A percentile compares a stretch with the other conserved stretches of the same genome.
These are phyloP conservation scores for Hysterium pulicare DNA, from an alignment of 2,329 filamentous ascomycete genomes.

Conservation along the genomic window DNA sequence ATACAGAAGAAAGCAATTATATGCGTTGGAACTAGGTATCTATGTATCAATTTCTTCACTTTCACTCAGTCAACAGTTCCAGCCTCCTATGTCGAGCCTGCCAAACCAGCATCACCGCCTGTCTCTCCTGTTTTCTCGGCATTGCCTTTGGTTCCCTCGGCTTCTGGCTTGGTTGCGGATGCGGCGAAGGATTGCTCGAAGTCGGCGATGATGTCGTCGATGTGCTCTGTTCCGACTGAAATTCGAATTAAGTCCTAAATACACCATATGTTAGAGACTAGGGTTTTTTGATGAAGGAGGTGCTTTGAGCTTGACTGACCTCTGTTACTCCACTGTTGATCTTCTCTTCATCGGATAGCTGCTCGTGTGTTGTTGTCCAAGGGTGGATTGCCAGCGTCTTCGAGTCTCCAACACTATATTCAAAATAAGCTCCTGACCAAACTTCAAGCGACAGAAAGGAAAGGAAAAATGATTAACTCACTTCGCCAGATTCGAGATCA, in stretches of 20 bases:
- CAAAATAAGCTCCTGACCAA: constrained; percentile 5
- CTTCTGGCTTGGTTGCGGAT: constrained; percentile 43
- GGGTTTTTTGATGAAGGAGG: neutral
- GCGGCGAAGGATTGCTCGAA: constrained; percentile 86
- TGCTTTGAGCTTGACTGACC: constrained; percentile 43
- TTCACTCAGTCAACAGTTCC: neutral
- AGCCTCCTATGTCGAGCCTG: constrained; percentile 23
- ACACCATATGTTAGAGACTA: neutral
- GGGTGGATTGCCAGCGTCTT: constrained; percentile 95
- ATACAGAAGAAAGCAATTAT: too few species aligned
- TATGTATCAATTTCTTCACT: too few species aligned
- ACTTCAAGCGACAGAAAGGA: neutral
- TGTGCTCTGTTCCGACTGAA: constrained; percentile 92
- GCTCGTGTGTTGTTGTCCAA: constrained; percentile 93
- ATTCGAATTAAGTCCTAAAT: constrained; percentile 82
- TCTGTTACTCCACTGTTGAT: constrained; percentile 76
- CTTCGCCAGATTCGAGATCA: constrained; percentile 95
- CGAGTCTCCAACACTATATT: constrained; percentile 71
- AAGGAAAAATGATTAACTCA: constrained; percentile 28
- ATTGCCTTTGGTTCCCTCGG: constrained; percentile 31
- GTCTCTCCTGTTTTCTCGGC: constrained; percentile 28
- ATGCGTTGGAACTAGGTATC: too few species aligned
- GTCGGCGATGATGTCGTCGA: constrained; percentile 94
- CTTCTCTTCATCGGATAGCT: constrained; percentile 80
- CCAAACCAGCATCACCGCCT: constrained; percentile 20